These are phyloP conservation scores for Ocimum tenuiflorum DNA, from an alignment of 257 asterid genomes.

Conservation along the genomic window DNA sequence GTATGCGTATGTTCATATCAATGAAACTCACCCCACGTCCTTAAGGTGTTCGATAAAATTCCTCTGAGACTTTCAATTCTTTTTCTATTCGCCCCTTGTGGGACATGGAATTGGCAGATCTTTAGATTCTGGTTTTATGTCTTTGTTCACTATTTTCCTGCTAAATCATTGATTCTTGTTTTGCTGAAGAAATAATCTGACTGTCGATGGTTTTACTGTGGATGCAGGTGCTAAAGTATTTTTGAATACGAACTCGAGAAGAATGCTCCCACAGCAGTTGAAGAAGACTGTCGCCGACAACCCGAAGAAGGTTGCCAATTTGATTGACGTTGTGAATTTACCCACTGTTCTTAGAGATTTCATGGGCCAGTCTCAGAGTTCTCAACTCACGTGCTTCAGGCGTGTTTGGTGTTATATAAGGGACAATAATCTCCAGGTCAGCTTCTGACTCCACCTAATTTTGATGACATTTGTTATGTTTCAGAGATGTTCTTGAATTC, in stretches of 20 bases:
- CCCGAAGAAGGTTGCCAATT: conserved; percentile 71
- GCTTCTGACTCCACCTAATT: not conserved
- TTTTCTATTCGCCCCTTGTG: not conserved
- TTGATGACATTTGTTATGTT: not conserved
- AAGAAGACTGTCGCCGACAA: conserved; percentile 52
- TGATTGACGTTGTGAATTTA: conserved; percentile 80
- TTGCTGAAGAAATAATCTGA: not conserved
- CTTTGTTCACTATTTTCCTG: not conserved
- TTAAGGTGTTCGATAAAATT: conserved; percentile 33
- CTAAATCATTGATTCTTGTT: not conserved
- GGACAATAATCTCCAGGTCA: conserved; percentile 84
- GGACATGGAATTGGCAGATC: not conserved
- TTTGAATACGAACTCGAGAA: not conserved
- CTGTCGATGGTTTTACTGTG: not conserved
- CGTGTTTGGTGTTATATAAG: conserved; percentile 81
- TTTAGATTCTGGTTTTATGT: not conserved
- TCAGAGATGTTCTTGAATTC: too few relatives aligned
- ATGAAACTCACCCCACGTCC: not conserved
- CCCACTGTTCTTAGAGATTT: conserved; percentile 77
- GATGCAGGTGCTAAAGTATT: conserved; percentile 15
- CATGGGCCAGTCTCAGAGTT: conserved; percentile 92
- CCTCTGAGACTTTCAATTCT: conserved; percentile 8
- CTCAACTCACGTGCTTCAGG: conserved; percentile 73
- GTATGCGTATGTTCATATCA: too few relatives aligned
- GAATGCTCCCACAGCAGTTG: conserved; percentile 60